Conservation (phyloP, 192 early-diverging fungal genomes). For the Gorgonomyces haynaldii region DNA sequence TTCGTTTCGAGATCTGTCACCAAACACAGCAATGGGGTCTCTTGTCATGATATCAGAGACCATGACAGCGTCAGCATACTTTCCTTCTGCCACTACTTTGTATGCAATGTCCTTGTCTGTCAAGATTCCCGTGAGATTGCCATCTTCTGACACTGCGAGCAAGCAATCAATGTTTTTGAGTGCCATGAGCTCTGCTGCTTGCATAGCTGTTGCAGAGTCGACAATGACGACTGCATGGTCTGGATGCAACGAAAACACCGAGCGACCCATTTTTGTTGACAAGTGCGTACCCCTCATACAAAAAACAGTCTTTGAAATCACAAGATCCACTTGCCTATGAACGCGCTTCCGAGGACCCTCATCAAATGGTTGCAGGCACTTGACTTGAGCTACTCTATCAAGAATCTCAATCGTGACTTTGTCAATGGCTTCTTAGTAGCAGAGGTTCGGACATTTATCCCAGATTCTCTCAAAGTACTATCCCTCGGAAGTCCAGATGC, state of each 20-base stretch:
- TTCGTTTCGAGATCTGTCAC: conserved; percentile 32
- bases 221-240: conserved; percentile 68
- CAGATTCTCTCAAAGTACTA: conserved; percentile 36
- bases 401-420: conserved; percentile 37
- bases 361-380: conserved; percentile 38
- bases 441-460: too few relatives aligned
- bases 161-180: conserved; percentile 91
- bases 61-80: conserved; percentile 30
- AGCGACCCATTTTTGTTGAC: background rate
- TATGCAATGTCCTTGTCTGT: conserved; percentile 98
- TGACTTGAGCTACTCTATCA: conserved; percentile 24
- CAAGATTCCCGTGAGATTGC: conserved; percentile 86
- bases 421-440: conserved; percentile 35
- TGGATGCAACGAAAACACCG: conserved; percentile 84
- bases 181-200: conserved; percentile 64
- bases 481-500: conserved; percentile 28
- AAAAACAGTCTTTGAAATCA: background rate
- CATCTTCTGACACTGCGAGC: conserved; percentile 81
- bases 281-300: background rate
- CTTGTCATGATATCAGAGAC: conserved; percentile 85
- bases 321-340: background rate
- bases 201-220: conserved; percentile 31
- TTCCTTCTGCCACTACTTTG: conserved; percentile 77
- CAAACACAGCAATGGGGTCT: conserved; percentile 79
- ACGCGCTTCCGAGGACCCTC: conserved; percentile 20